Base-by-base conservation (phyloP, 2,329 filamentous ascomycete species). In the Daldinia sp. region DNA sequence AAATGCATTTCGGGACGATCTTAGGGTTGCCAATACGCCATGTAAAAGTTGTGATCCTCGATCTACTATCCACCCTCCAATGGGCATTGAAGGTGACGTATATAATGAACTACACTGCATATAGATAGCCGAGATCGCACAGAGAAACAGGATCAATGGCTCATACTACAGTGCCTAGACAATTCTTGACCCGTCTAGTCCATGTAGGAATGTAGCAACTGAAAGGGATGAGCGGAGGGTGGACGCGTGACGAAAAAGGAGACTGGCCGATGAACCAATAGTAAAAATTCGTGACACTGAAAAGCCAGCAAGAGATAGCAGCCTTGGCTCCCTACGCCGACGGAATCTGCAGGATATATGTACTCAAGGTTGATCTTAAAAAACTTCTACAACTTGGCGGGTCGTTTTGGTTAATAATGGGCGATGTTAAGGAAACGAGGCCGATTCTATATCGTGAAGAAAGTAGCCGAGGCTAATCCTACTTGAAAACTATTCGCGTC, bases 281-380 rank as follows among this genome's bases (percentile, higher is more conserved):
- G 39, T 17, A 56, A 43, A 30, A 25, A 43, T 17, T 17, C 27
- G 29, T 43, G 57, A 25, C 50, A 45, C 41, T 13, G 57, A 54
- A 4, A 30, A 49, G 34, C 50, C 41, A 55, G 45, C 55, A n/a
- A 47, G 45, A 25, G 43, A 19, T 47, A 25, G 13, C 13, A 27
- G 21, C 25, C 17, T 47, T n/a, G 39, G 50, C 43, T 52, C 43
- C 25, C 37, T 64, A 50, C 63, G 25, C 52, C 35, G 48, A 51
- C 32, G 15, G 32, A 49, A 57, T 50, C 37, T 48, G 47, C 41
- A 4, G 3, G 6, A 30, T 48, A 3, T 19, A 60, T 54, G 63
- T 4, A 25, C 47, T 50, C 41, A 39, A 56, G 59, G 61, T 58
- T 63, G 39, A 21, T 57, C 27, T 57, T 54, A 58, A 47, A 67